Evolutionary conservation across 2,329 filamentous ascomycete genomes (phyloP).

Genomic region (Balansia obtecta): DNA sequence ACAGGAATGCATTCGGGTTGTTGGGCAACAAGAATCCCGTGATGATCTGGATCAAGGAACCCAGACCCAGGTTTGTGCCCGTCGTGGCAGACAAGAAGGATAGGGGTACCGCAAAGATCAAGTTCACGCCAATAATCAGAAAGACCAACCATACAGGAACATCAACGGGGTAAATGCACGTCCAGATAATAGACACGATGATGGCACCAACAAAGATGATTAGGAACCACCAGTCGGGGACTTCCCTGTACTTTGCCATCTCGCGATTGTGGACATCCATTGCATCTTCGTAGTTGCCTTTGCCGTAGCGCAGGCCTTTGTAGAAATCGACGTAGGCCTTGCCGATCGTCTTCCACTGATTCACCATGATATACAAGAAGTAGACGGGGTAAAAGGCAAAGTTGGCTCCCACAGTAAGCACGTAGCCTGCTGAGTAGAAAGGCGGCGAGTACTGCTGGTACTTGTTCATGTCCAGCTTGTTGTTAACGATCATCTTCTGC

Average conservation of each 20-base stretch:
- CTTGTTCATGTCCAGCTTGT: slow-evolving; percentile 23
- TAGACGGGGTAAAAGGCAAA: slow-evolving; percentile 32
- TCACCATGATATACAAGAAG: slow-evolving; percentile 29
- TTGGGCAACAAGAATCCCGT: slow-evolving; percentile 15
- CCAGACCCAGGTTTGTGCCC: slow-evolving; percentile 29
- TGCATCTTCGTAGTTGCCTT: slow-evolving; percentile 27
- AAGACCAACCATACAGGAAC: slow-evolving; percentile 28
- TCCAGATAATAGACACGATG: slow-evolving; percentile 19
- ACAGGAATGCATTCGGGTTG: slow-evolving; percentile 15
- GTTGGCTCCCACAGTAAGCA: slow-evolving; percentile 28
- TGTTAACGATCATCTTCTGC: slow-evolving; percentile 23
- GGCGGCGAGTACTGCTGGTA: slow-evolving; percentile 32
- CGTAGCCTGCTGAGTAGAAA: slow-evolving; percentile 30
- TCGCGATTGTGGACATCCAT: slow-evolving; percentile 28
- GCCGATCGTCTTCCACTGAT: slow-evolving; percentile 16
- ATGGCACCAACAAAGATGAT: slow-evolving; percentile 21
- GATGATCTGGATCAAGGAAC: slow-evolving; percentile 29
- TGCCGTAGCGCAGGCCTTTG: slow-evolving; percentile 24
- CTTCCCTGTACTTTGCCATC: slow-evolving; percentile 30
- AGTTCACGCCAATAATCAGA: slow-evolving; percentile 25
- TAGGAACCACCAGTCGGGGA: slow-evolving; percentile 36
- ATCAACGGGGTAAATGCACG: slow-evolving; percentile 16
- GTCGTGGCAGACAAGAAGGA: slow-evolving; percentile 32
- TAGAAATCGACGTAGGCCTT: slow-evolving; percentile 27
- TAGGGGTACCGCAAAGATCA: slow-evolving; percentile 30